phyloP scores from a whole-genome alignment of 768 basidiomycete species.

The Leucogyrophana mollusca region DNA sequence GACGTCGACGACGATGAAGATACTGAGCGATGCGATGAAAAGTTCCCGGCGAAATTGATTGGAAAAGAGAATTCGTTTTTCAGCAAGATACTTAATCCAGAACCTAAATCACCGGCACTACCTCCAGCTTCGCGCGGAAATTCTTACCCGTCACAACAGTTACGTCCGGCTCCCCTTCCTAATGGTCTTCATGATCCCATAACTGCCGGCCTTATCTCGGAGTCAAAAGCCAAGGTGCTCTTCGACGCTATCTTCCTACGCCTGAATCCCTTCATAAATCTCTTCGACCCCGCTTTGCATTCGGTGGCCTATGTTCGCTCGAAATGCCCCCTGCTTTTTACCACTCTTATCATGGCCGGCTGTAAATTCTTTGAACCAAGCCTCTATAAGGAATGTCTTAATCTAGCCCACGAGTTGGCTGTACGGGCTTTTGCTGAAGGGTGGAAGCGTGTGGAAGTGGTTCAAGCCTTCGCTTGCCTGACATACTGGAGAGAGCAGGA shows the following conservation, averaged over 20 bases:
- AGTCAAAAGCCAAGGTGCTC: slow-evolving; percentile 65
- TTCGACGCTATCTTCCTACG: slow-evolving; percentile 81
- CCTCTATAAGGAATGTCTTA: slow-evolving; percentile 64
- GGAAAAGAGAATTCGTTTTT: slow-evolving; percentile 80
- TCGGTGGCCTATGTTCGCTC: slow-evolving; percentile 76
- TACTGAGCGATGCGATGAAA: slow-evolving; percentile 58
- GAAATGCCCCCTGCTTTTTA: slow-evolving; percentile 81
- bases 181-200: slow-evolving; percentile 63
- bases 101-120: slow-evolving; percentile 43
- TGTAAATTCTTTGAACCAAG: slow-evolving; percentile 80
- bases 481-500: slow-evolving; percentile 90
- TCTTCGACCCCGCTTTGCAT: slow-evolving; percentile 87
- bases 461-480: slow-evolving; percentile 85
- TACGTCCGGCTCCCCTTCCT: slow-evolving; percentile 35
- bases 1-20: slow-evolving; percentile 64
- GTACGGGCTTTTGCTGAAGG: slow-evolving; percentile 74
- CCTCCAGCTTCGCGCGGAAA: slow-evolving; percentile 31
- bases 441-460: slow-evolving; percentile 83
- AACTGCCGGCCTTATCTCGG: slow-evolving; percentile 65
- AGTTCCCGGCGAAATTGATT: slow-evolving; percentile 77
- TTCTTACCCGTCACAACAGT: slow-evolving; percentile 33
- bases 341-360: slow-evolving; percentile 79
- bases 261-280: slow-evolving; percentile 85
- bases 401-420: slow-evolving; percentile 72
- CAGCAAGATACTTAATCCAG: slow-evolving; percentile 77